Evolutionary conservation across 257 asterid species (phyloP).

Genomic region (Nicotiana attenuata): DNA sequence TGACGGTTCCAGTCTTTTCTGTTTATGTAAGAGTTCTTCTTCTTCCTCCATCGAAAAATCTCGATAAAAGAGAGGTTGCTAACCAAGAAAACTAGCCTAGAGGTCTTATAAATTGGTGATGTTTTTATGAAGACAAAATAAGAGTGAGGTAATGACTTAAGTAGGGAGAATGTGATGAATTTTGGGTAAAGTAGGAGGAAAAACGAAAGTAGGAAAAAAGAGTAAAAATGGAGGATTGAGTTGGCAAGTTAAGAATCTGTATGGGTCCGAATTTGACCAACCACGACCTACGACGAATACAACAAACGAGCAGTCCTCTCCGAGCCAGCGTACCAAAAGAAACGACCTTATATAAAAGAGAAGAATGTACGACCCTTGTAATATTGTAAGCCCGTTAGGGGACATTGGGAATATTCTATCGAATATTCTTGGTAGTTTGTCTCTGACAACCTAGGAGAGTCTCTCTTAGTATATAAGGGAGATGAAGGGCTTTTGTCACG

Average conservation of each 20-base stretch:
- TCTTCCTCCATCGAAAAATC: not conserved
- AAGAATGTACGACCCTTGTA: too few species aligned
- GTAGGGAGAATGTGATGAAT: conserved; percentile 25
- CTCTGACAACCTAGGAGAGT: too few species aligned
- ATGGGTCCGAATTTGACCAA: too few species aligned
- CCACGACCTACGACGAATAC: too few species aligned
- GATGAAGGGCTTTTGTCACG: too few species aligned
- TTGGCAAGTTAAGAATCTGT: conserved; percentile 42
- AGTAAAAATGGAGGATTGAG: conserved; percentile 9
- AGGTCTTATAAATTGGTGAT: conserved; percentile 23
- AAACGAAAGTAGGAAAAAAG: conserved; percentile 13
- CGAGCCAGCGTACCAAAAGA: too few species aligned
- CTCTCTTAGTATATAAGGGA: too few species aligned
- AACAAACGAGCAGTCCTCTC: too few species aligned
- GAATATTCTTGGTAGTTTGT: too few species aligned
- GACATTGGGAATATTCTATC: too few species aligned
- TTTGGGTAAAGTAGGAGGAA: conserved; percentile 4
- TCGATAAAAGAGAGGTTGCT: not conserved
- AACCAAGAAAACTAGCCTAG: conserved; percentile 19
- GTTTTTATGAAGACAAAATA: conserved; percentile 22
- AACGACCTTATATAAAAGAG: too few species aligned
- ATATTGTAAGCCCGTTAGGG: too few species aligned
- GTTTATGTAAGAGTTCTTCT: not conserved
- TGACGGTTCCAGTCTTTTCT: not conserved
- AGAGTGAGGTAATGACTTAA: conserved; percentile 37